Conservation (phyloP, 495 filamentous ascomycete species). For the Podospora bellae-mahoneyi region DNA sequence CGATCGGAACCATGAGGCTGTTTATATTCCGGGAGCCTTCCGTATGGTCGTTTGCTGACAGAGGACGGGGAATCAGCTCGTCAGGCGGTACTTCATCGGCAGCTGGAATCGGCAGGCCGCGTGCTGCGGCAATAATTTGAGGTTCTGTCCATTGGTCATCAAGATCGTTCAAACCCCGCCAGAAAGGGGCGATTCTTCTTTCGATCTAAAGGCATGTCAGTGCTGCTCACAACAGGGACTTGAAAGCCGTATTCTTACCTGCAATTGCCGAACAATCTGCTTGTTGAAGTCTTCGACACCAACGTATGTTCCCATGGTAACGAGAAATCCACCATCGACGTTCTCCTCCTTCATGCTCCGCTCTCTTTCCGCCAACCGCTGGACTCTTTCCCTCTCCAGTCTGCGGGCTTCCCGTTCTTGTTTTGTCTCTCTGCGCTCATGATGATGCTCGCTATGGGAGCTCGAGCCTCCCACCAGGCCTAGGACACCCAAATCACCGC, state of each 20-base stretch:
- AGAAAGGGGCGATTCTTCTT: constrained; percentile 88
- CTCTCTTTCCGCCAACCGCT: constrained; percentile 77
- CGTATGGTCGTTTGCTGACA: constrained; percentile 37
- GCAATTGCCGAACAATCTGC: constrained; percentile 80
- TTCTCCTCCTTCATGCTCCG: constrained; percentile 89
- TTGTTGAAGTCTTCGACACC: constrained; percentile 94
- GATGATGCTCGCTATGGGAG: constrained; percentile 32
- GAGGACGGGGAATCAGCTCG: constrained; percentile 51
- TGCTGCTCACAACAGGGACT: not conserved
- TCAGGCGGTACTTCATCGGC: constrained; percentile 77
- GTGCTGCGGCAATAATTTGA: constrained; percentile 87
- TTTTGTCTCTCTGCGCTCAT: constrained; percentile 74
- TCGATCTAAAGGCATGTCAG: constrained; percentile 65
- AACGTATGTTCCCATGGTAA: constrained; percentile 91
- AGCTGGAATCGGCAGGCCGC: constrained; percentile 77
- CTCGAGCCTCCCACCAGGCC: constrained; percentile 26
- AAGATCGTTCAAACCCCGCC: constrained; percentile 88
- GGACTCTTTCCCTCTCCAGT: constrained; percentile 72
- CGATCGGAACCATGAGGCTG: constrained; percentile 72
- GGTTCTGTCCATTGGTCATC: constrained; percentile 86
- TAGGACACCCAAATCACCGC: constrained; percentile 31
- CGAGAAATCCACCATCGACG: constrained; percentile 91
- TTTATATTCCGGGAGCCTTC: constrained; percentile 49
- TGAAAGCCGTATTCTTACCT: constrained; percentile 55
- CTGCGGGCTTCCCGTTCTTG: constrained; percentile 86